Base-by-base conservation (phyloP, 352 stramenopile species). In the Globisporangium iwayamae region DNA sequence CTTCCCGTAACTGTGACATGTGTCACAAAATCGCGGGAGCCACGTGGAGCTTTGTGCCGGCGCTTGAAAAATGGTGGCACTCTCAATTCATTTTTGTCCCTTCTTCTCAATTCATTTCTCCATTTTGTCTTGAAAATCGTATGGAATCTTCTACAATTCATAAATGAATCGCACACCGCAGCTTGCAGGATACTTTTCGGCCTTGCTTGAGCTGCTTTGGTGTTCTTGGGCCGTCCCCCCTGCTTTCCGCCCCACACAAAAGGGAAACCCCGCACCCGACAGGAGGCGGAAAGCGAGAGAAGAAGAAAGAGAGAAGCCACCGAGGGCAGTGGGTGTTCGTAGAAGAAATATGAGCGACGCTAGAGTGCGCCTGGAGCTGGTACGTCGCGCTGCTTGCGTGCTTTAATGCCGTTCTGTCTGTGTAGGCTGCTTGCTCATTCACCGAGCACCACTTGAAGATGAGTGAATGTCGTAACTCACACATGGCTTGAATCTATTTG, bases 341-440 rank as follows among this genome's bases (percentile, higher is more conserved):
- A 38, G 13, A 28, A 25, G 16, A 20, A 60, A 4, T 20, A 66
- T 66, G 60, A 60, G 39, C 32, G 60, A 66, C 60, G 60, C 51
- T 16, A 39, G 51, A 38, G 51, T 60, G 51, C 60, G 62, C 18
- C 43, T 63, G 16, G 62, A 64, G 41, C 53, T 67, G 39, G 60
- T 60, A 41, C 50, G 48, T 65, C 39, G 11, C 22, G n/a, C 22
- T 32, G 22, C 10, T 16, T 59, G 3, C 47, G 9, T 60, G 3
- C 22, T 34, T 18, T 30, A 6, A 25, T 20, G 22, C 13, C 13
- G 3, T 55, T 16, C 13, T 20, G 5, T 36, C 20, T 16, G 13
- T 36, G 48, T 25, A 25, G 14, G 10, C 18, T 25, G 14, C 28
- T 32, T 9, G 1, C 25, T 39, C 30, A 11, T 22, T 45, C 14